Evolutionary conservation across 805 yeast genomes (phyloP).

Genomic region (Yarrowia phangngaensis): DNA sequence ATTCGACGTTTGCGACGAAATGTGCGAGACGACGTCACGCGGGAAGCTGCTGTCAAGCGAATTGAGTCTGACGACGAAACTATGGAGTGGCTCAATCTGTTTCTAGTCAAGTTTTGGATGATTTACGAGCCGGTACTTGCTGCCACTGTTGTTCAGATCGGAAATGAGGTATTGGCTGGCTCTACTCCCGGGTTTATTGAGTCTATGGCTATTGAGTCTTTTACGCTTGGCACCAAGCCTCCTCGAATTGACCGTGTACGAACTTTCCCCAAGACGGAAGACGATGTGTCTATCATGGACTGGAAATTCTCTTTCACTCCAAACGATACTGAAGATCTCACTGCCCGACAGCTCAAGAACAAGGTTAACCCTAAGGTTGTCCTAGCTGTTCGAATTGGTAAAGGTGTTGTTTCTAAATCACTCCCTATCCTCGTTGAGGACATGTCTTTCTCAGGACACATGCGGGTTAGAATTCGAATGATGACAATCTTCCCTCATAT

Average conservation of each 20-base stretch:
- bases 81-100: constrained; percentile 91
- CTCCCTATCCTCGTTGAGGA: constrained; percentile 78
- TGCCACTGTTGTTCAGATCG: constrained; percentile 79
- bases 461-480: constrained; percentile 82
- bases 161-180: constrained; percentile 74
- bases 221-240: constrained; percentile 93
- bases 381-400: constrained; percentile 69
- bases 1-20: constrained; percentile 71
- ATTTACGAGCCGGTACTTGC: constrained; percentile 85
- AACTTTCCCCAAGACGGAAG: constrained; percentile 82
- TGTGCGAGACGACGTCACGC: constrained; percentile 75
- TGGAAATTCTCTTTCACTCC: constrained; percentile 94
- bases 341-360: constrained; percentile 77
- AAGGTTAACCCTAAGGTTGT: constrained; percentile 78
- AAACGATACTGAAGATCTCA: constrained; percentile 78
- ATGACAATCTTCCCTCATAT: constrained; percentile 89
- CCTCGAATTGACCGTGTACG: constrained; percentile 89
- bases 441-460: constrained; percentile 67
- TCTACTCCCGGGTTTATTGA: constrained; percentile 83
- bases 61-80: constrained; percentile 89
- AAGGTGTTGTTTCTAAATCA: constrained; percentile 61
- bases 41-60: constrained; percentile 74
- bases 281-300: constrained; percentile 95
- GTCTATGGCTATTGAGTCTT: constrained; percentile 76
- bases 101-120: constrained; percentile 88